Evolutionary conservation across 768 basidiomycete species (phyloP).

Genomic region (Steccherinum ochraceum): DNA sequence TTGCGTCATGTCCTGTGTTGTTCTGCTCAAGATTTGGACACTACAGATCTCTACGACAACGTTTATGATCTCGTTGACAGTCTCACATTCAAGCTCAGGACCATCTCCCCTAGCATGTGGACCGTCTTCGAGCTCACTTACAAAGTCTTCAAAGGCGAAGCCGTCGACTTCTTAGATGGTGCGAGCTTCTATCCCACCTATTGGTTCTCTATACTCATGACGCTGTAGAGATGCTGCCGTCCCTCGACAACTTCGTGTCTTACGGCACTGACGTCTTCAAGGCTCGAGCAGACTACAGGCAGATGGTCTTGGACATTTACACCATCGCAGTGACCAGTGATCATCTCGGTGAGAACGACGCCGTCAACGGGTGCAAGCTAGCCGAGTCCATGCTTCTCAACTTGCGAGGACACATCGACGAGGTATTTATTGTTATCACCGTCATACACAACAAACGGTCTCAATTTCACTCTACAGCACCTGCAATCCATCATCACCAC

Average conservation of each 20-base stretch:
- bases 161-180: constrained; percentile 86
- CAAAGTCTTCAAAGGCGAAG: constrained; percentile 74
- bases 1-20: neutral
- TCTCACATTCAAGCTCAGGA: constrained; percentile 73
- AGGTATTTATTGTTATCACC: too few species aligned
- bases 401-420: constrained; percentile 70
- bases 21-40: neutral
- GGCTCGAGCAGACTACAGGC: constrained; percentile 64
- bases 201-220: constrained; percentile 1
- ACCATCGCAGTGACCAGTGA: constrained; percentile 61
- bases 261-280: constrained; percentile 77
- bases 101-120: constrained; percentile 82
- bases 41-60: constrained; percentile 79
- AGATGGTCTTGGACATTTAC: constrained; percentile 81
- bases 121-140: constrained; percentile 81
- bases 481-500: constrained; percentile 61
- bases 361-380: constrained; percentile 78
- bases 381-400: constrained; percentile 80
- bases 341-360: constrained; percentile 78
- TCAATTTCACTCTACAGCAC: too few species aligned
- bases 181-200: constrained; percentile 7
- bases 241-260: constrained; percentile 83
- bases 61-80: constrained; percentile 83
- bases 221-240: constrained; percentile 73
- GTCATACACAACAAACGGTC: too few species aligned